Percentiles rank a stretch among this genome's conserved stretches.
Conservation (phyloP, 768 basidiomycete species). For the Boletus vermiculosoides region DNA sequence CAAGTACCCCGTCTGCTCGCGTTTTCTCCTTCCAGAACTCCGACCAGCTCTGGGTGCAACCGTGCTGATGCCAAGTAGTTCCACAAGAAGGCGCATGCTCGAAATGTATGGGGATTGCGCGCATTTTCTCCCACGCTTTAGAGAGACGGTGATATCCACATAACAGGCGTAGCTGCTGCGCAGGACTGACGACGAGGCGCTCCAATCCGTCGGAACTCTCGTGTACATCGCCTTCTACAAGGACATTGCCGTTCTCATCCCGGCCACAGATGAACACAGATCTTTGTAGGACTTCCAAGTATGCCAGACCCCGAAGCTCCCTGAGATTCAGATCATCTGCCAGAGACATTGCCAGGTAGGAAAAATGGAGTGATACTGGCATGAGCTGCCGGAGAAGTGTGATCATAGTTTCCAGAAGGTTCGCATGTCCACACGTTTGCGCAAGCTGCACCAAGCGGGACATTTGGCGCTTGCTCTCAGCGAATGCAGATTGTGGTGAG, state of each 20-base stretch:
- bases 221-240: slow-evolving; percentile 33
- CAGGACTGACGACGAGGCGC: slow-evolving; percentile 50
- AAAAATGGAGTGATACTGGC: slow-evolving; percentile 60
- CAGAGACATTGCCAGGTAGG: slow-evolving; percentile 70
- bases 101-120: slow-evolving; percentile 55
- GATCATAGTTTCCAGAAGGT: slow-evolving; percentile 60
- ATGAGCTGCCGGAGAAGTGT: slow-evolving; percentile 58
- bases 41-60: slow-evolving; percentile 69
- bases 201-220: slow-evolving; percentile 40
- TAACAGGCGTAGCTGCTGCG: slow-evolving; percentile 64
- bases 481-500: slow-evolving; percentile 36
- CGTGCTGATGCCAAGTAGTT: slow-evolving; percentile 70
- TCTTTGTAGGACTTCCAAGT: slow-evolving; percentile 73
- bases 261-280: slow-evolving; percentile 34
- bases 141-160: slow-evolving; percentile 71
- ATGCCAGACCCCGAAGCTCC: slow-evolving; percentile 60
- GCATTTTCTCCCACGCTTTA: slow-evolving; percentile 62
- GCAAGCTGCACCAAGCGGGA: slow-evolving; percentile 65
- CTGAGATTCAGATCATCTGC: slow-evolving; percentile 68
- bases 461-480: slow-evolving; percentile 46
- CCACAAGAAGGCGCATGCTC: slow-evolving; percentile 63
- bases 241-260: slow-evolving; percentile 11
- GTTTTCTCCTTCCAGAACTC: slow-evolving; percentile 83
- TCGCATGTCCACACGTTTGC: slow-evolving; percentile 62
- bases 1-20: slow-evolving; percentile 56